Evolutionary conservation across 176 grass and related monocot genomes (phyloP).

Genomic region (Otatea glauca): DNA sequence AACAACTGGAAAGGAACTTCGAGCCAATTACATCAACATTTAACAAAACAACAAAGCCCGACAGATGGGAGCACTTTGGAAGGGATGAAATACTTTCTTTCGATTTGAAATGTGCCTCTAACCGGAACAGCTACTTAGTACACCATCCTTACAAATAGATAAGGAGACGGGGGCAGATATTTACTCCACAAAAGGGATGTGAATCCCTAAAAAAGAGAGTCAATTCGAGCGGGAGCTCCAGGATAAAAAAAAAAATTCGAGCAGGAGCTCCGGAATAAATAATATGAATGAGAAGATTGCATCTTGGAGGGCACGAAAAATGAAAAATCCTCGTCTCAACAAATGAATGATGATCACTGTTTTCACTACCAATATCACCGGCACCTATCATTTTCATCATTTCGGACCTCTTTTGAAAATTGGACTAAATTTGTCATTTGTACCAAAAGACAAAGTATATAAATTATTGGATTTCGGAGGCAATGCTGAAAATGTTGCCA

Average conservation of each 20-base stretch:
- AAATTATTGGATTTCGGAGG: conserved; percentile 39
- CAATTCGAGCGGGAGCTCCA: neutral
- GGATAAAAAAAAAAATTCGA: neutral
- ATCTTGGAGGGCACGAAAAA: conserved; percentile 17
- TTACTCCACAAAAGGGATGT: conserved; percentile 24
- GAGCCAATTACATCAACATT: neutral
- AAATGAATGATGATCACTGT: conserved; percentile 3
- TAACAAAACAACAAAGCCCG: neutral
- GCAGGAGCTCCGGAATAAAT: neutral
- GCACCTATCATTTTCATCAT: conserved; percentile 30
- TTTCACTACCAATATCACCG: conserved; percentile 19
- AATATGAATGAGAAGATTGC: conserved; percentile 34
- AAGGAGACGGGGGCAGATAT: conserved; percentile 33
- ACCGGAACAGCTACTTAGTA: neutral
- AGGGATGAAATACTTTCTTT: neutral
- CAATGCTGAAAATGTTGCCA: conserved; percentile 51
- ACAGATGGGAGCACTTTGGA: neutral
- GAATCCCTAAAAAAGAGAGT: conserved; percentile 6
- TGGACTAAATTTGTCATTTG: conserved; percentile 21
- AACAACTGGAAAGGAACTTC: neutral
- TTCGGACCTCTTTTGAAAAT: conserved; percentile 33
- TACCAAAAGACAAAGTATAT: conserved; percentile 29
- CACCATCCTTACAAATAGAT: conserved; percentile 14
- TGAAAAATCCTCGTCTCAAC: conserved; percentile 37
- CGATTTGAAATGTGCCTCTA: conserved; percentile 35